Percentiles rank a stretch among this genome's conserved stretches.
Evolutionary conservation across 2,329 filamentous ascomycete genomes (phyloP).

Genomic region (Xylaria sp.): DNA sequence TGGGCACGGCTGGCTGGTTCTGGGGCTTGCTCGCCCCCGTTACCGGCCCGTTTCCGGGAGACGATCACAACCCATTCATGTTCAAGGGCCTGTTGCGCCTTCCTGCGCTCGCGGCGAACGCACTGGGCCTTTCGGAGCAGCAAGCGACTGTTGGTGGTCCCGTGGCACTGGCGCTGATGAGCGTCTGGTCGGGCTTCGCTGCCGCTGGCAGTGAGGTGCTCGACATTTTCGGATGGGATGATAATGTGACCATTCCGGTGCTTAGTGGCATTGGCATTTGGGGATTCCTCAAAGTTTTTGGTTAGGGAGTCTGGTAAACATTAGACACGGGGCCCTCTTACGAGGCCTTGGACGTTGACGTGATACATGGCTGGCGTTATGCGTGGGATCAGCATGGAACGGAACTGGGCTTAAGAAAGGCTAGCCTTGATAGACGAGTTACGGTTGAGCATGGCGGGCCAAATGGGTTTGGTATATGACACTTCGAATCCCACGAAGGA

Average conservation of each 20-base stretch:
- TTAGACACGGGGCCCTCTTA: constrained; percentile 19
- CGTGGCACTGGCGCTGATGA: constrained; percentile 77
- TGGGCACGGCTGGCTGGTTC: constrained; percentile 81
- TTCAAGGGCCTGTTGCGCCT: constrained; percentile 78
- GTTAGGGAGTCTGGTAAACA: constrained; percentile 44
- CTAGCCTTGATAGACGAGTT: constrained; percentile 22
- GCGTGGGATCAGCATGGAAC: constrained; percentile 7
- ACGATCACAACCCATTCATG: constrained; percentile 73
- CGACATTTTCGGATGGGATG: constrained; percentile 92
- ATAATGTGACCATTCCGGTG: constrained; percentile 95
- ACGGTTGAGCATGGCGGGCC: constrained; percentile 19
- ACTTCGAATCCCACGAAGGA: constrained; percentile 17
- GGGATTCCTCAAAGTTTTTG: constrained; percentile 88
- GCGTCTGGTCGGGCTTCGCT: constrained; percentile 83
- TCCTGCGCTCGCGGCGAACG: constrained; percentile 59
- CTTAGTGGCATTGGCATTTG: constrained; percentile 87
- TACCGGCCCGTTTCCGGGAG: constrained; percentile 67
- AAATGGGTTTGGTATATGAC: constrained; percentile 12
- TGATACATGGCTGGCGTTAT: constrained; percentile 33
- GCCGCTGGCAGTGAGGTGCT: constrained; percentile 88
- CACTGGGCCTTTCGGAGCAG: constrained; percentile 62
- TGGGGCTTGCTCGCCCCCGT: constrained; percentile 83
- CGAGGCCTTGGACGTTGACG: constrained; percentile 11
- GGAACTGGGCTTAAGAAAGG: too few species aligned
- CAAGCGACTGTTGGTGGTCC: constrained; percentile 69